phyloP scores from a whole-genome alignment of 768 basidiomycete species.

The Phallus indusiatus region DNA sequence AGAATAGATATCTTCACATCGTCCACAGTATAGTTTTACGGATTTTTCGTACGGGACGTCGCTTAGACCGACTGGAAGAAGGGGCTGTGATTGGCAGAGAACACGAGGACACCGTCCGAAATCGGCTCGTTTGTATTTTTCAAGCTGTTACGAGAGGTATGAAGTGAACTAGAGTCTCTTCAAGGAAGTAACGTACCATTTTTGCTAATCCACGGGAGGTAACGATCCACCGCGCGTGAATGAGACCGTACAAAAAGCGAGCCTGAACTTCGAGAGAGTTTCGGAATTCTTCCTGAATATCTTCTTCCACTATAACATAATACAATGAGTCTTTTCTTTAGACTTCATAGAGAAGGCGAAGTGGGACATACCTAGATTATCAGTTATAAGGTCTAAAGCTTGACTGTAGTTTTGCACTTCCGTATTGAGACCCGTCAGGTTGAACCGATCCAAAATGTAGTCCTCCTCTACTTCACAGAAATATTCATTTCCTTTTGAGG shows the following conservation, averaged over 20 bases:
- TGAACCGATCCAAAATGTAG: constrained; percentile 97
- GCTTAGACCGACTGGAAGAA: constrained; percentile 93
- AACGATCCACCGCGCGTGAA: constrained; percentile 95
- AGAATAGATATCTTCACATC: constrained; percentile 97
- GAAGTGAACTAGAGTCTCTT: background rate
- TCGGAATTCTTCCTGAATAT: constrained; percentile 87
- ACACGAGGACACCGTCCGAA: constrained; percentile 98
- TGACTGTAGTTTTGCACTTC: constrained; percentile 93
- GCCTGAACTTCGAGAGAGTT: constrained; percentile 91
- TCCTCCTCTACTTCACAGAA: constrained; percentile 99
- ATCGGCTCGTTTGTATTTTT: constrained; percentile 97
- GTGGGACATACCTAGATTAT: constrained; percentile 68
- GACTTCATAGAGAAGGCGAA: background rate
- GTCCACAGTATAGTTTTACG: constrained; percentile 96
- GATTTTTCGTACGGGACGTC: constrained; percentile 98
- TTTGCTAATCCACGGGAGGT: constrained; percentile 89
- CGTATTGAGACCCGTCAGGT: constrained; percentile 92
- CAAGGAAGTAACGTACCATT: constrained; percentile 54
- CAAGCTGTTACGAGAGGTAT: constrained; percentile 42
- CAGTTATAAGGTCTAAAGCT: constrained; percentile 92
- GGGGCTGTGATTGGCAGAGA: constrained; percentile 86
- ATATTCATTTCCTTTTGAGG: constrained; percentile 98
- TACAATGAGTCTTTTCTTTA: background rate
- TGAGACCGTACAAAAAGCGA: constrained; percentile 86
- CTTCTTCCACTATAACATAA: constrained; percentile 55